A percentile compares a stretch with the other conserved stretches of the same genome.
phyloP scores from a whole-genome alignment of 2,329 filamentous ascomycete genomes.

The Xylariaceae sp. region DNA sequence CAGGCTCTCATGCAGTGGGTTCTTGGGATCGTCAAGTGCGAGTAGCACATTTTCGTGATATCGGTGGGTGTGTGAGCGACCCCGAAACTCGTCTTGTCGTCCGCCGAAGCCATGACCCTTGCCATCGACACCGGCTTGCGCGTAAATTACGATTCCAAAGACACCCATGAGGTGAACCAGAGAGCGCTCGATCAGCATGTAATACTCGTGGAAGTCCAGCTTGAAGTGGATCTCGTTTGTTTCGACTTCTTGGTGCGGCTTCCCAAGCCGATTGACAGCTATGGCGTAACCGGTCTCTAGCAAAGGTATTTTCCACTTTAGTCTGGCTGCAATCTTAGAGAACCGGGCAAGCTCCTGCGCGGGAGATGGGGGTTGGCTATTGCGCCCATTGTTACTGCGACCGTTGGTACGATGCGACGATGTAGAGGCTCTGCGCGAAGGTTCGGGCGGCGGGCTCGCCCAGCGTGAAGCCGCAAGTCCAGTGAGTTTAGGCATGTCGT shows the following conservation, averaged over 20 bases:
- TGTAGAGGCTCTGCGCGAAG: no score
- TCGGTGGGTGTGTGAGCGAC: constrained; percentile 40
- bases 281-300: constrained; percentile 52
- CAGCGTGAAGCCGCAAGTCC: constrained; percentile 26
- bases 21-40: constrained; percentile 51
- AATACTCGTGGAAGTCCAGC: constrained; percentile 73
- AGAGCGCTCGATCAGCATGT: constrained; percentile 65
- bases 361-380: constrained; percentile 14
- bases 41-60: constrained; percentile 67
- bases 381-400: background rate
- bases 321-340: constrained; percentile 53
- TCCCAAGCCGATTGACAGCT: constrained; percentile 40
- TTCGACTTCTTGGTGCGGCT: constrained; percentile 31
- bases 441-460: constrained; percentile 16
- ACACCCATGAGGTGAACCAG: constrained; percentile 62
- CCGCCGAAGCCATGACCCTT: constrained; percentile 8
- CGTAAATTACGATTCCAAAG: constrained; percentile 50
- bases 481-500: constrained; percentile 1
- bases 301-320: constrained; percentile 60
- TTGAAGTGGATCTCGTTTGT: constrained; percentile 63
- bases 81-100: background rate
- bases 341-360: constrained; percentile 49
- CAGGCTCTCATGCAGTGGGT: constrained; percentile 52
- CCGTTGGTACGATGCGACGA: no score
- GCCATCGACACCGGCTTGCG: constrained; percentile 10